A percentile compares a stretch with the other conserved stretches of the same genome.
phyloP scores from a whole-genome alignment of 164 flowering plant species.

The Macadamia tetraphylla region DNA sequence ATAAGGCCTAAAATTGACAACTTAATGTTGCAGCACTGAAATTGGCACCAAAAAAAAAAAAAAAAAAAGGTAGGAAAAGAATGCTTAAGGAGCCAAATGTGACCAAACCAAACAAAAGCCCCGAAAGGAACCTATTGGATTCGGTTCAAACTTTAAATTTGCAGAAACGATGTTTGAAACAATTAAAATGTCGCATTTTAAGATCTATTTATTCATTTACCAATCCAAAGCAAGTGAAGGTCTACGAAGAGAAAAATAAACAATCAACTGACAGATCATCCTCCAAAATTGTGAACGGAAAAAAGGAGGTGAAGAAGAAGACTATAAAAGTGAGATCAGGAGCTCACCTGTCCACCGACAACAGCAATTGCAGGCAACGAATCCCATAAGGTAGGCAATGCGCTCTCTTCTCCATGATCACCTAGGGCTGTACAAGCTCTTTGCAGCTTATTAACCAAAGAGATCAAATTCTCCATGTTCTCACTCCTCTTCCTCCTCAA shows the following conservation, averaged over 20 bases:
- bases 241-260: background rate
- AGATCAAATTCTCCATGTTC: slow-evolving; percentile 71
- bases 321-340: slow-evolving; percentile 2
- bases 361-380: slow-evolving; percentile 90
- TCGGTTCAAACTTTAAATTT: slow-evolving; percentile 1
- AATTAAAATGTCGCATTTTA: background rate
- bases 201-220: background rate
- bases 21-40: no score
- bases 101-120: background rate
- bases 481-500: background rate
- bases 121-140: background rate
- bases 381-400: slow-evolving; percentile 94
- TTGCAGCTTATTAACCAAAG: slow-evolving; percentile 78
- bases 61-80: no score
- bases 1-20: no score
- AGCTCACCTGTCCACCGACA: slow-evolving; percentile 91
- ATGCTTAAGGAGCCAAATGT: background rate
- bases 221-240: background rate
- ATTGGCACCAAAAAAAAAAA: no score
- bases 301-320: background rate
- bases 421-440: slow-evolving; percentile 94
- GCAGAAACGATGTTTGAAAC: background rate
- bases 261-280: background rate
- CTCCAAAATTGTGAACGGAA: background rate
- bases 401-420: slow-evolving; percentile 76